These are phyloP conservation scores for Candida tallmaniae DNA, from an alignment of 805 yeast genomes.

Conservation along the genomic window DNA sequence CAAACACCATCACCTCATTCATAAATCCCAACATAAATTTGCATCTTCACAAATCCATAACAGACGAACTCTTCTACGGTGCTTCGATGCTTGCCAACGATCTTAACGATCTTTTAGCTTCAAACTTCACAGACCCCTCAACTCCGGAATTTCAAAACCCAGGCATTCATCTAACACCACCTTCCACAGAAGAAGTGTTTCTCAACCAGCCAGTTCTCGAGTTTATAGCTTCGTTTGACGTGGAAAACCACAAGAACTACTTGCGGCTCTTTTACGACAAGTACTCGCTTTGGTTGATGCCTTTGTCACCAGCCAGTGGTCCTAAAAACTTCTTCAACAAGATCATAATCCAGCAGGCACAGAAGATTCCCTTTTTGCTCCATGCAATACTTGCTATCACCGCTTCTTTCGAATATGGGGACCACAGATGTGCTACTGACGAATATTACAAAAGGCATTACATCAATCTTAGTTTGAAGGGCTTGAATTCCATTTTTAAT, in stretches of 20 bases:
- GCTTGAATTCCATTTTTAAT: conserved; percentile 12
- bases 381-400: conserved; percentile 15
- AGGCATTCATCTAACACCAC: conserved; percentile 1
- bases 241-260: conserved; percentile 14
- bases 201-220: conserved; percentile 9
- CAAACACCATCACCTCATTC: background rate
- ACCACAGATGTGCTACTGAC: conserved; percentile 8
- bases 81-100: conserved; percentile 12
- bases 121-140: conserved; percentile 3
- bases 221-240: conserved; percentile 9
- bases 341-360: conserved; percentile 13
- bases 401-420: conserved; percentile 14
- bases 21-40: background rate
- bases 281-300: conserved; percentile 15
- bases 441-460: conserved; percentile 10
- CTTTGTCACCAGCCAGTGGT: conserved; percentile 13
- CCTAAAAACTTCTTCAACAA: conserved; percentile 13
- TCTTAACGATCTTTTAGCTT: conserved; percentile 9
- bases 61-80: conserved; percentile 10
- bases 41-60: background rate
- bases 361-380: conserved; percentile 11
- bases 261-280: conserved; percentile 15
- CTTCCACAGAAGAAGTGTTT: conserved; percentile 6
- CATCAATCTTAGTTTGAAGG: conserved; percentile 11
- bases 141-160: background rate